Evolutionary conservation across 768 basidiomycete genomes (phyloP), one percentile per base, ranked within the genome.

Genomic region (Heimioporus sp.): DNA sequence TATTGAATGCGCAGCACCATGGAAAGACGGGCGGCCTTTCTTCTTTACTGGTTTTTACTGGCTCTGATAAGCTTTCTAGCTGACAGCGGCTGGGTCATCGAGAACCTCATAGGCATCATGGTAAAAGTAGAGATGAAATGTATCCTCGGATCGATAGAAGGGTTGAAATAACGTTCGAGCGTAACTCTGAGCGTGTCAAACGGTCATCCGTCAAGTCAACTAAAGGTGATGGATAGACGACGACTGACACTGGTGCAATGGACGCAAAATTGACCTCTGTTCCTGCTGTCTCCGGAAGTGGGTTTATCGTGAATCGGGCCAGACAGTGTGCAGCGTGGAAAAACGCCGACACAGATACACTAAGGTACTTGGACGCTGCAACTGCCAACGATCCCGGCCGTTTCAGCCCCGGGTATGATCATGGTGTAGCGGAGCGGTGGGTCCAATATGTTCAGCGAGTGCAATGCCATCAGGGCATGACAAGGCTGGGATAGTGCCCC

Each of bases 301-400:
- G 61, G 38, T 63, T 63, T 54, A 62, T 53, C 47, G 45, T 62
- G 54, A 60, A 46, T 38, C 55, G 50, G 0, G 60, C 65, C 41
- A 65, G 47, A 19, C 49, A 55, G 12, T 63, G 49, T 24, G 64
- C 63, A 10, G 64, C 65, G 1, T 63, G 50, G 39, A 67, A 57
- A 13, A 67, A 31, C 10, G 49, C n/a, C 4, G 63, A 47, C 17
- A 60, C 20, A 0, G 63, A 44, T 16, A 59, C 37, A 0, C 63
- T 54, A 7, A 52, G 12, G 24, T 44, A 36, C 15, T 54, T 62
- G 9, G 57, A 16, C 39, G 46, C 43, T 13, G 50, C 48, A 20
- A 54, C 21, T 1, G 67, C 41, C 17, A 51, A n/a, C n/a, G n/a
- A n/a, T n/a, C n/a, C n/a, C 54, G 10, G 51, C 43, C 0, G 57